Percentiles rank a stretch among this genome's conserved stretches.
Conservation (phyloP, 805 yeast genomes). For the Monosporozyma unispora region DNA sequence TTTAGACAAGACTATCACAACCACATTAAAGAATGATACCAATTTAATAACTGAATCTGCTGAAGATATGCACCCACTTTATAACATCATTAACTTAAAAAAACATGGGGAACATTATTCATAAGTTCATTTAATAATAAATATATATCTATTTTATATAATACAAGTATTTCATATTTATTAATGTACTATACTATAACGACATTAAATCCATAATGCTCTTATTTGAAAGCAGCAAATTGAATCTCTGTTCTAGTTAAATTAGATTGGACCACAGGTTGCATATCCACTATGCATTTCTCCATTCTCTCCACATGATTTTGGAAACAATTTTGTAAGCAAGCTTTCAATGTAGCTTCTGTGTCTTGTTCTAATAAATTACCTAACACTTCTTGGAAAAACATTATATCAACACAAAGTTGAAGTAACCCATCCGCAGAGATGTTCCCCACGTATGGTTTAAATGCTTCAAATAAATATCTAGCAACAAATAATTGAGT, state of each 20-base stretch:
- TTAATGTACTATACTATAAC: neutral
- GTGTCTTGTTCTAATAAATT: constrained; percentile 25
- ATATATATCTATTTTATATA: neutral
- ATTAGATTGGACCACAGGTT: constrained; percentile 26
- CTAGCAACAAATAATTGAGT: constrained; percentile 33
- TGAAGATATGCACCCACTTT: constrained; percentile 41
- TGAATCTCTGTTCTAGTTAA: constrained; percentile 24
- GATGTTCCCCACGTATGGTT: constrained; percentile 38
- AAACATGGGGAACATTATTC: constrained; percentile 49
- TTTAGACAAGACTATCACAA: constrained; percentile 17
- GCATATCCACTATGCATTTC: constrained; percentile 22
- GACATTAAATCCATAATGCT: neutral
- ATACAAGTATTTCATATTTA: neutral
- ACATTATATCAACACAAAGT: constrained; percentile 45
- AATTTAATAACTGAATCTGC: constrained; percentile 30
- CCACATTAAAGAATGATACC: constrained; percentile 19
- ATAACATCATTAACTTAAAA: constrained; percentile 41
- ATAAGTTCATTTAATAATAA: constrained; percentile 4
- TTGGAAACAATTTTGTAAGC: constrained; percentile 28
- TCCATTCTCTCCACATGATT: constrained; percentile 18
- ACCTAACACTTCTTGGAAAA: constrained; percentile 33
- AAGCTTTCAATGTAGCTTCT: constrained; percentile 24
- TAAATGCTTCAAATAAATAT: constrained; percentile 31
- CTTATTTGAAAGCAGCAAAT: constrained; percentile 26
- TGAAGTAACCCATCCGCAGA: constrained; percentile 43